Evolutionary conservation across 768 basidiomycete species (phyloP), one percentile per base, ranked within the genome.

Genomic region (Dacryopinax primogenitus): DNA sequence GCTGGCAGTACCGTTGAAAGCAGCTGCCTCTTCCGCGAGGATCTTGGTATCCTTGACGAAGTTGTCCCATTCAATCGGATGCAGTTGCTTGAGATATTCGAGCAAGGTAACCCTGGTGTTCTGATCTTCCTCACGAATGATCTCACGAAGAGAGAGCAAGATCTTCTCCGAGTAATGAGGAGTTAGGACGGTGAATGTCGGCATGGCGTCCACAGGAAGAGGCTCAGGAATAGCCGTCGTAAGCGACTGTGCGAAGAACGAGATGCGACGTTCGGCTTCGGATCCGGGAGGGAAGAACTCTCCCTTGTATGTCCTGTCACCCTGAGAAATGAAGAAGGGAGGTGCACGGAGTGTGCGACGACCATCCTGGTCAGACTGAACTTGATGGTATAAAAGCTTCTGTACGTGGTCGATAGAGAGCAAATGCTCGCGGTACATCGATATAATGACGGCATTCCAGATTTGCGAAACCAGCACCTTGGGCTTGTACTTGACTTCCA

Each of bases 111-210:
- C 96, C 36, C 95, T 90, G 32, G 92, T 91, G 75, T 93, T 88
- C 76, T 95, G 90, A 75, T 98, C 93, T 73, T 97, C 93, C 76
- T 99, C 95, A 69, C 95, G 87, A 72, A 99, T 99, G 74, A 99
- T 99, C 76, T 98, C 96, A 67, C 96, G 85, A 1, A 99, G 83
- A 1, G 95, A 97, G 11, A 99, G 82, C 62, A 99, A 78, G 68
- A 97, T 98, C 90, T 99, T 99, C 76, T 99, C 96, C 67, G 88
- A 96, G 75, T 99, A 99, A 76, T 99, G 96, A 15, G 96, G 96
- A 0, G 93, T 96, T 64, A 99, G 79, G 26, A 99, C 94, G 47
- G 96, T 98, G 80, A 99, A 99, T 0, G 95, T 97, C 1, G 96
- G 96, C 96, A 99, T 98, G n/a, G 93, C 90, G 74, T 98, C 94